A percentile compares a stretch with the other conserved stretches of the same genome.
Conservation (phyloP, 352 stramenopile species). For the Phytopythium mirpurense region DNA sequence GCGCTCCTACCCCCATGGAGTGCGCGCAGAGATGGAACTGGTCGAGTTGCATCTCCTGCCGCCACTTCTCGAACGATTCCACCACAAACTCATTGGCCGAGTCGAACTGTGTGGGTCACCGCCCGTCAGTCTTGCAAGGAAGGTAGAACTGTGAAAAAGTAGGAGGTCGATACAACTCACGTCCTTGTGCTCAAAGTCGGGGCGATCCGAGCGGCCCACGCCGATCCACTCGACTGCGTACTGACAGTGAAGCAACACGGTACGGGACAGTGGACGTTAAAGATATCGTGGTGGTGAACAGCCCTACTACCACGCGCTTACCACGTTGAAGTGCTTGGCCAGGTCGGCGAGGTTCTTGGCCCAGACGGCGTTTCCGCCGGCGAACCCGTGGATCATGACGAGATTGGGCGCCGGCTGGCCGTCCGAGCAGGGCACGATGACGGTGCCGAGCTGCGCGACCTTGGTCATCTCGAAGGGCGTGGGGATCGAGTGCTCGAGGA, state of each 20-base stretch:
- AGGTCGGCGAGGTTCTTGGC: constrained; percentile 77
- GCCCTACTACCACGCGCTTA: constrained; percentile 16
- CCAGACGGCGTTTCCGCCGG: constrained; percentile 74
- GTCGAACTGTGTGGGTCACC: constrained; percentile 43
- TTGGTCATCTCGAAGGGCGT: constrained; percentile 74
- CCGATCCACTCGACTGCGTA: constrained; percentile 86
- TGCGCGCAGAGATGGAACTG: constrained; percentile 71
- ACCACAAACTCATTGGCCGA: constrained; percentile 75
- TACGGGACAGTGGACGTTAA: not conserved
- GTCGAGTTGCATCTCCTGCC: constrained; percentile 63
- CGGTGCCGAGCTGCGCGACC: constrained; percentile 68
- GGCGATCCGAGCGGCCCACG: constrained; percentile 69
- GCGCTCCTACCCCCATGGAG: constrained; percentile 77
- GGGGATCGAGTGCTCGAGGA: constrained; percentile 41
- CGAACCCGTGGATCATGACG: constrained; percentile 81
- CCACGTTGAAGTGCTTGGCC: constrained; percentile 81
- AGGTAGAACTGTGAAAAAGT: too few relatives aligned
- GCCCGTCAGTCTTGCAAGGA: not conserved
- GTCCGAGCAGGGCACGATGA: constrained; percentile 73
- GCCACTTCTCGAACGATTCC: constrained; percentile 66
- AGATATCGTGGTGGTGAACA: not conserved
- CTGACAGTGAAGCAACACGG: constrained; percentile 20
- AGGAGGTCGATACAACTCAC: too few relatives aligned
- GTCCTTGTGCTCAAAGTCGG: constrained; percentile 63
- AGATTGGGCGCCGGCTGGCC: constrained; percentile 51